Base-by-base conservation (phyloP, 768 basidiomycete species). In the Polyporus arcularius region DNA sequence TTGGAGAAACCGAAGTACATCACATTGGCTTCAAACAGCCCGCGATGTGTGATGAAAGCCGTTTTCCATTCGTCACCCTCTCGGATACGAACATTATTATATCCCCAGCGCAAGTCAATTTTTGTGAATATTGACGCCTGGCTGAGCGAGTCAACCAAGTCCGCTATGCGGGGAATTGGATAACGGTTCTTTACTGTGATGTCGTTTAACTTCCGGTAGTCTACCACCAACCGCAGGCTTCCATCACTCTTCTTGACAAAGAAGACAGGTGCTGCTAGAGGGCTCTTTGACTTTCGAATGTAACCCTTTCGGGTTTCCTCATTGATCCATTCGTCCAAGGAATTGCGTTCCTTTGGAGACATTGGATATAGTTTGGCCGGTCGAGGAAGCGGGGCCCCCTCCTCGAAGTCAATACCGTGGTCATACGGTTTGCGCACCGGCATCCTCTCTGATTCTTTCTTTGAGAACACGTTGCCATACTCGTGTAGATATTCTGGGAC, bases 31-130 rank as follows among this genome's bases (percentile, higher is more conserved):
- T 83, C 74, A 53, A 74, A 81, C 0, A 73, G 63, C 1, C 80
- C 79, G 5, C 62, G 62, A 16, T 70, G 63, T 0, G 75, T 79
- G 4, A 65, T 38, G 60, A 84, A 76, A 10, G 71, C 75, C 4
- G 72, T 77, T 62, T 79, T 82, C 72, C 68, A 74, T 63, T 79
- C 70, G 60, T 81, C 72, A 1, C 78, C 79, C 40, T 74, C 69
- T 14, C 70, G 71, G 43, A 82, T 75, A 3, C 69, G 59, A 5
- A 77, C 52, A 26, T 72, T 73, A 53, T 76, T 71, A 59, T 74
- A 78, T 4, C 68, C 74, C 38, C 62, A 50, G 1, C 53, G 35
- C 1, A 64, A 7, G 41, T 76, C 73, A 18, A 75, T 35, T 43
- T 70, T 73, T 28, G 71, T 72, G 65, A 72, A 70, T 38, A 63